Percentiles rank a stretch among this genome's conserved stretches.
Conservation (phyloP, 768 basidiomycete species). For the Termitomyces sp. region DNA sequence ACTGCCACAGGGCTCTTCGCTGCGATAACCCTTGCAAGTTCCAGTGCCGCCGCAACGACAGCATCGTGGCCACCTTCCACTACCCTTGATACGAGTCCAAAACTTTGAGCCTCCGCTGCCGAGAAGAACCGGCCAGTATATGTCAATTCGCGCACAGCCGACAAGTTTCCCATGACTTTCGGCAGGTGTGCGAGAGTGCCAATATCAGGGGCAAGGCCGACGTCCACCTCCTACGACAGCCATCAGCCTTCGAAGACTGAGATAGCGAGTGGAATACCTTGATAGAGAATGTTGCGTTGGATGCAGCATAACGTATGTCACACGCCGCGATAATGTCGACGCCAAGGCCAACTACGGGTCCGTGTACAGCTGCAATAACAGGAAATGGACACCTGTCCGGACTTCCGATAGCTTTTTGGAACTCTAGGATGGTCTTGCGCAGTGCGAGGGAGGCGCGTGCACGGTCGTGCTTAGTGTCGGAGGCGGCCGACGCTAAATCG, state of each 20-base stretch:
- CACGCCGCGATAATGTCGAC: constrained; percentile 74
- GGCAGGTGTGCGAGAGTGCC: constrained; percentile 83
- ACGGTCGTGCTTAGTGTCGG: constrained; percentile 35
- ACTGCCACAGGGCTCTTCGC: constrained; percentile 80
- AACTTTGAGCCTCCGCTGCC: constrained; percentile 57
- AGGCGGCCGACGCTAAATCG: constrained; percentile 20
- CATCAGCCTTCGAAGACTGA: constrained; percentile 41
- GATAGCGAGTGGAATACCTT: constrained; percentile 41
- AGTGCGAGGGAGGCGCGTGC: constrained; percentile 51
- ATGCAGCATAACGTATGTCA: constrained; percentile 75
- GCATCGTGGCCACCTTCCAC: constrained; percentile 63
- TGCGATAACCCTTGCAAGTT: constrained; percentile 63
- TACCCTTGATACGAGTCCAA: constrained; percentile 76
- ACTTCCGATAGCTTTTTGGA: constrained; percentile 70
- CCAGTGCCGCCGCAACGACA: constrained; percentile 65
- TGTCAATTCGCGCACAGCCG: constrained; percentile 70
- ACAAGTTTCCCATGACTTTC: constrained; percentile 73
- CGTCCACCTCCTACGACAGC: constrained; percentile 69
- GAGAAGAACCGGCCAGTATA: constrained; percentile 73
- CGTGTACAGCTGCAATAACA: constrained; percentile 81
- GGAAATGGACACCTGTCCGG: constrained; percentile 72
- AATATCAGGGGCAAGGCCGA: constrained; percentile 85
- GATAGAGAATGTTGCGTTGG: constrained; percentile 62
- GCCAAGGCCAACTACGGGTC: constrained; percentile 70
- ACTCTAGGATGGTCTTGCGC: constrained; percentile 46